These are phyloP conservation scores for Prunus mongolica DNA, from an alignment of 306 rosid species.

Conservation along the genomic window DNA sequence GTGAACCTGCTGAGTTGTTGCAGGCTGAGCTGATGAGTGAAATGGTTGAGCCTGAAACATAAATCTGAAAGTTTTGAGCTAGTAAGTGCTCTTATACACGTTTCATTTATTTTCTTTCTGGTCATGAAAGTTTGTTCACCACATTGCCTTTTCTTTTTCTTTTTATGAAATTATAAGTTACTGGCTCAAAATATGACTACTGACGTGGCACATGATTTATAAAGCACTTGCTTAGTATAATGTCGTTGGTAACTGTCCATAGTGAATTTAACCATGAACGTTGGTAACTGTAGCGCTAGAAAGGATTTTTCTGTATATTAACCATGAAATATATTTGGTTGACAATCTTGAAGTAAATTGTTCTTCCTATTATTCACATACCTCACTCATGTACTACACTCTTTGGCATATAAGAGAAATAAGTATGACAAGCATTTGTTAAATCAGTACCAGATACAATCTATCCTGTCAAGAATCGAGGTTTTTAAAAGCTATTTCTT, in stretches of 20 bases:
- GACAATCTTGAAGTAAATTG: not conserved
- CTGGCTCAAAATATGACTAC: not conserved
- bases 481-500: not conserved
- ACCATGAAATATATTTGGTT: not conserved
- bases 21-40: slow-evolving; percentile 42
- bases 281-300: not conserved
- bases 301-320: no score
- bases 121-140: not conserved
- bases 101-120: not conserved
- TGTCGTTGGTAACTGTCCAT: not conserved
- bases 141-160: not conserved
- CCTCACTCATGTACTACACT: not conserved
- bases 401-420: not conserved
- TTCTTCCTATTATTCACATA: not conserved
- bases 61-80: not conserved
- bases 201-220: not conserved
- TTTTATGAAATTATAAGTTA: not conserved
- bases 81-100: not conserved
- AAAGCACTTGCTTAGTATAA: not conserved
- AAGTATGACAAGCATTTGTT: no score
- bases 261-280: not conserved
- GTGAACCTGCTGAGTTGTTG: slow-evolving; percentile 60
- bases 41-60: not conserved
- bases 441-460: not conserved
- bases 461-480: not conserved